A percentile compares a stretch with the other conserved stretches of the same genome.
Evolutionary conservation across 352 stramenopile genomes (phyloP).

Genomic region (Phytopythium cucurbitacearum): DNA sequence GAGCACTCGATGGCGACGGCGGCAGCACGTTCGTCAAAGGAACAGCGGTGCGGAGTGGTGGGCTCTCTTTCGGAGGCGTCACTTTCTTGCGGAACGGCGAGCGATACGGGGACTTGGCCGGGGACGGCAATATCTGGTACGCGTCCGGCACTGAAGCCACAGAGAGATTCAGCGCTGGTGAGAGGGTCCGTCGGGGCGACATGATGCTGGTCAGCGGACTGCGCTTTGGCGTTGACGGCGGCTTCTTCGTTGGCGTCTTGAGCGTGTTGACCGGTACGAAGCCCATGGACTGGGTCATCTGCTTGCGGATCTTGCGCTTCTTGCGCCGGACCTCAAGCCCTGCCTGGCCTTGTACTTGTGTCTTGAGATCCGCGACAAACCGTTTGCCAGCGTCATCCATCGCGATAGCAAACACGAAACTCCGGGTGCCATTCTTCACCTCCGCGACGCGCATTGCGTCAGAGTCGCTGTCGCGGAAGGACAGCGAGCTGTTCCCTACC

Average conservation of each 20-base stretch:
- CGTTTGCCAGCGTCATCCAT: slow-evolving; percentile 31
- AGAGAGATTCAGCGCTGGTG: slow-evolving; percentile 31
- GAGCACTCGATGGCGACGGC: slow-evolving; percentile 22
- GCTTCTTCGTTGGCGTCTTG: slow-evolving; percentile 45
- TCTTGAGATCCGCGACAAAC: slow-evolving; percentile 63
- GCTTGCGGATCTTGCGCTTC: slow-evolving; percentile 78
- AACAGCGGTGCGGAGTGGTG: slow-evolving; percentile 3
- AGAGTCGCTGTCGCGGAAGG: slow-evolving; percentile 40
- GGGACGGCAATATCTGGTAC: slow-evolving; percentile 34
- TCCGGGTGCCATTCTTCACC: slow-evolving; percentile 53
- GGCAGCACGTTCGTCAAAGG: slow-evolving; percentile 10
- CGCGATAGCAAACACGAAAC: slow-evolving; percentile 59
- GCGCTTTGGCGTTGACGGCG: slow-evolving; percentile 29
- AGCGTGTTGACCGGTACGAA: slow-evolving; percentile 72
- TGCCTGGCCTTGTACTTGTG: slow-evolving; percentile 57
- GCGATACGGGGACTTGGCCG: slow-evolving; percentile 66
- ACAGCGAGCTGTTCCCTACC: slow-evolving; percentile 47
- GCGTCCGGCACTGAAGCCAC: slow-evolving; percentile 38
- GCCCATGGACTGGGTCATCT: slow-evolving; percentile 50
- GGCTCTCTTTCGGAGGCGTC: slow-evolving; percentile 22
- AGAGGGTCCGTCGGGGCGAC: slow-evolving; percentile 38
- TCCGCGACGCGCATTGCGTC: slow-evolving; percentile 32
- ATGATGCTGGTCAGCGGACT: slow-evolving; percentile 41
- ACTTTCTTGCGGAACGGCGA: slow-evolving; percentile 77
- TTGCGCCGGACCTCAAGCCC: slow-evolving; percentile 53